These are phyloP conservation scores for Dictyostelium purpureum DNA, from an alignment of 78 protist genomes.

Conservation along the genomic window DNA sequence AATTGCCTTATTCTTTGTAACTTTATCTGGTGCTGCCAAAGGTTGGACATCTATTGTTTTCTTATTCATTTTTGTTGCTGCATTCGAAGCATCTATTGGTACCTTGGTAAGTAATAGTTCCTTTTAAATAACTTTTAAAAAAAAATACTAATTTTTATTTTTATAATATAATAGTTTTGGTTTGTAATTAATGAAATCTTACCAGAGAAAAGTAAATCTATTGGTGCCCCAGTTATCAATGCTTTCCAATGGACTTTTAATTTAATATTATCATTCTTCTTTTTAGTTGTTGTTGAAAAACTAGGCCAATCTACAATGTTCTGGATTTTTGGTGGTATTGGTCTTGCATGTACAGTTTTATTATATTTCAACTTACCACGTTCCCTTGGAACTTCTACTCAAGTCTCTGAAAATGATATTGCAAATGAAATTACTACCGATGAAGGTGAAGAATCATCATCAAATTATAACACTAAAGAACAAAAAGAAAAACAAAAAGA, in stretches of 20 bases:
- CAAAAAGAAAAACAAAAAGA: background rate
- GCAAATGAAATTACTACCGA: too few species aligned
- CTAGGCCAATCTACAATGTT: constrained; percentile 70
- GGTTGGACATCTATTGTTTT: constrained; percentile 62
- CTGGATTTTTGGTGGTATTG: constrained; percentile 57
- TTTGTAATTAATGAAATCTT: constrained; percentile 69
- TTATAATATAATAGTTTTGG: constrained; percentile 6
- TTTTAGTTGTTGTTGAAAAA: constrained; percentile 9
- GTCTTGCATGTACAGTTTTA: constrained; percentile 8
- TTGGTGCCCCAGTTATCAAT: constrained; percentile 72
- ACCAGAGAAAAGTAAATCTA: constrained; percentile 44
- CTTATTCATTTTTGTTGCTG: constrained; percentile 55
- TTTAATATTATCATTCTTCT: constrained; percentile 23
- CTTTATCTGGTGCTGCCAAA: constrained; percentile 6
- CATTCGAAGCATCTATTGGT: constrained; percentile 66
- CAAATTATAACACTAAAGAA: background rate
- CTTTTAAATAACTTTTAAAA: background rate
- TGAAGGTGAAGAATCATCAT: background rate
- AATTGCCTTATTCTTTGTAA: constrained; percentile 53
- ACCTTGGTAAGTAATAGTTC: constrained; percentile 11
- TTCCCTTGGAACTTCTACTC: background rate
- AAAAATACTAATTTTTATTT: background rate
- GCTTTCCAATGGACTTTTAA: constrained; percentile 68
- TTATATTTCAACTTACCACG: background rate
- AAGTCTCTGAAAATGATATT: too few species aligned